These are phyloP conservation scores for Citrullus colocynthis DNA, from an alignment of 306 rosid genomes.

Conservation along the genomic window DNA sequence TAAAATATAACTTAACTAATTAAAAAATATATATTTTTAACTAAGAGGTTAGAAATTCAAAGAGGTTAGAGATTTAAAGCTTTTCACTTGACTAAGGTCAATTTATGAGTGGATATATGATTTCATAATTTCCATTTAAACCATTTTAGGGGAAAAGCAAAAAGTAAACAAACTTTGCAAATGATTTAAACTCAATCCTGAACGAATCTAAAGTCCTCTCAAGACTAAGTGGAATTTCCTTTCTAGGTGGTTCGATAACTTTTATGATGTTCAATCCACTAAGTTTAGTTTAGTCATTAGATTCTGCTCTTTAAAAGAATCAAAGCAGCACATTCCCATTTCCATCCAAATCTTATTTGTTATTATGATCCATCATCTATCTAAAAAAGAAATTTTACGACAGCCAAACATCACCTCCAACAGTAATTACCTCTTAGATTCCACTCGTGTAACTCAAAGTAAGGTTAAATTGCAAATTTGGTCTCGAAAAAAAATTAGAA, in stretches of 20 bases:
- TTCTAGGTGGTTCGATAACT: background rate
- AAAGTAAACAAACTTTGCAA: background rate
- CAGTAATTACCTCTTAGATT: background rate
- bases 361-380: background rate
- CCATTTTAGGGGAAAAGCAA: background rate
- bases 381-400: background rate
- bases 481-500: too few species aligned
- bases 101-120: too few species aligned
- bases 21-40: too few species aligned
- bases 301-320: background rate
- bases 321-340: background rate
- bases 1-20: too few species aligned
- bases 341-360: background rate
- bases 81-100: too few species aligned
- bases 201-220: background rate
- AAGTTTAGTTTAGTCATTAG: background rate
- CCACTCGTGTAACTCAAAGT: background rate
- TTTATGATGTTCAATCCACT: conserved; percentile 5
- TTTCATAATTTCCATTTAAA: too few species aligned
- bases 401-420: background rate
- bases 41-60: too few species aligned
- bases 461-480: background rate
- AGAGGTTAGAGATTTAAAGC: too few species aligned
- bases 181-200: background rate
- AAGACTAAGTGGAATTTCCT: background rate